Evolutionary conservation across 345 rosid genomes (phyloP).

Genomic region (Erodium maritimum): DNA sequence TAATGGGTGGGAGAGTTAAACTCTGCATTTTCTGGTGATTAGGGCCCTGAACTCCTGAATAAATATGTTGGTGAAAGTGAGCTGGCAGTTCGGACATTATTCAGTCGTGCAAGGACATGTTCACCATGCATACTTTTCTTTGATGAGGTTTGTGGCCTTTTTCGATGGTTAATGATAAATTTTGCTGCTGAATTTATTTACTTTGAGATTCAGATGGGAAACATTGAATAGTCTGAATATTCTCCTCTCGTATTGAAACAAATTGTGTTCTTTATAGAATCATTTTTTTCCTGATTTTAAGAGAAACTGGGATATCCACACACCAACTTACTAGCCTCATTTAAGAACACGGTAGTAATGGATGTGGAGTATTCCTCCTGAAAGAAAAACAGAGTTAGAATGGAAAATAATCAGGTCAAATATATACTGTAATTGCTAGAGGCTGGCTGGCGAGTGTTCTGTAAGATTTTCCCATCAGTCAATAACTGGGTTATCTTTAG

Average conservation of each 20-base stretch:
- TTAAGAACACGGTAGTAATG: too few species aligned
- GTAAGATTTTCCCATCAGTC: too few species aligned
- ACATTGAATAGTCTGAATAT: not conserved
- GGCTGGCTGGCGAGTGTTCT: too few species aligned
- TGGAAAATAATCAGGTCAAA: too few species aligned
- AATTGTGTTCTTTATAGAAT: too few species aligned
- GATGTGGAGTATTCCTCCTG: too few species aligned
- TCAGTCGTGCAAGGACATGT: constrained; percentile 75
- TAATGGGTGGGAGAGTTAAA: not conserved
- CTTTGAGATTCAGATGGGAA: not conserved
- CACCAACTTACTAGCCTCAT: too few species aligned
- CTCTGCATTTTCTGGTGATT: constrained; percentile 3
- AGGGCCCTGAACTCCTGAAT: constrained; percentile 89
- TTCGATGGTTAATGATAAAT: not conserved
- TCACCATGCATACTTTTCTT: constrained; percentile 86
- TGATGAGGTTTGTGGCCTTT: constrained; percentile 55
- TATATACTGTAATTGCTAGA: too few species aligned
- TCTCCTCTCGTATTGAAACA: not conserved
- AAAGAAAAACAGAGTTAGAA: too few species aligned
- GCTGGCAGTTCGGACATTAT: constrained; percentile 69
- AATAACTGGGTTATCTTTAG: too few species aligned
- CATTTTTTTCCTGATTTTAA: too few species aligned
- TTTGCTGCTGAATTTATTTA: not conserved
- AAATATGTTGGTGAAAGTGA: constrained; percentile 98
- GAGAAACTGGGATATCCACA: too few species aligned